These are phyloP conservation scores for Candida ulmi DNA, from an alignment of 805 yeast genomes.

Conservation along the genomic window DNA sequence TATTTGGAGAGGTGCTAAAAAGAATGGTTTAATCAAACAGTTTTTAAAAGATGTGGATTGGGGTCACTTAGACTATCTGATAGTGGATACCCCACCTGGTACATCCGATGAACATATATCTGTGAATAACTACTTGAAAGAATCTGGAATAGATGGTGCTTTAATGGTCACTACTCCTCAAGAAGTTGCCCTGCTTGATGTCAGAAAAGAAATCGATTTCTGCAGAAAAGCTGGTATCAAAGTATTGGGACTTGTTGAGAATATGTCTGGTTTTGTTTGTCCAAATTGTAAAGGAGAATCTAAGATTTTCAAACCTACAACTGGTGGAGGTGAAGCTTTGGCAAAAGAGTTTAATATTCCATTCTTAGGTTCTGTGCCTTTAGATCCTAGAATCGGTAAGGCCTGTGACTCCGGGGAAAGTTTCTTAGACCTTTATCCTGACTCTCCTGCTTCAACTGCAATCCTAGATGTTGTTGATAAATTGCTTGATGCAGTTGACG, in stretches of 20 bases:
- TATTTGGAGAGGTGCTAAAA: slow-evolving; percentile 97
- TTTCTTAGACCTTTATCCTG: slow-evolving; percentile 78
- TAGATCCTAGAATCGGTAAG: slow-evolving; percentile 91
- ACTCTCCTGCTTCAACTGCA: slow-evolving; percentile 89
- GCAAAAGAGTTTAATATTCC: slow-evolving; percentile 76
- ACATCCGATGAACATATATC: slow-evolving; percentile 96
- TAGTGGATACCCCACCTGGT: slow-evolving; percentile 98
- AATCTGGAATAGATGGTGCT: slow-evolving; percentile 93
- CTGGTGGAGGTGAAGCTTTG: slow-evolving; percentile 89
- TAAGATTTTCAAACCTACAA: slow-evolving; percentile 86
- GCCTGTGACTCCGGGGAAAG: slow-evolving; percentile 84
- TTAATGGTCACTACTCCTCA: slow-evolving; percentile 95
- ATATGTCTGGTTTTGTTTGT: slow-evolving; percentile 98
- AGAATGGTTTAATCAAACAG: slow-evolving; percentile 87
- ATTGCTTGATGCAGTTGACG: slow-evolving; percentile 49
- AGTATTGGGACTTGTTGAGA: slow-evolving; percentile 87
- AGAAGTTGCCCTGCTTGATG: slow-evolving; percentile 93
- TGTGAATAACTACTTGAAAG: slow-evolving; percentile 81
- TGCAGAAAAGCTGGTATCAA: slow-evolving; percentile 87
- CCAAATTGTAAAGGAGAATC: slow-evolving; percentile 91
- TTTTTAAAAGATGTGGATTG: slow-evolving; percentile 93
- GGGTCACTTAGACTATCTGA: slow-evolving; percentile 81
- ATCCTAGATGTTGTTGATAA: slow-evolving; percentile 77
- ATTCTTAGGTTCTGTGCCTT: slow-evolving; percentile 87
- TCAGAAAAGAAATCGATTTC: slow-evolving; percentile 91